These are phyloP conservation scores for Calycina marina DNA, from an alignment of 2,329 filamentous ascomycete genomes.

Conservation along the genomic window DNA sequence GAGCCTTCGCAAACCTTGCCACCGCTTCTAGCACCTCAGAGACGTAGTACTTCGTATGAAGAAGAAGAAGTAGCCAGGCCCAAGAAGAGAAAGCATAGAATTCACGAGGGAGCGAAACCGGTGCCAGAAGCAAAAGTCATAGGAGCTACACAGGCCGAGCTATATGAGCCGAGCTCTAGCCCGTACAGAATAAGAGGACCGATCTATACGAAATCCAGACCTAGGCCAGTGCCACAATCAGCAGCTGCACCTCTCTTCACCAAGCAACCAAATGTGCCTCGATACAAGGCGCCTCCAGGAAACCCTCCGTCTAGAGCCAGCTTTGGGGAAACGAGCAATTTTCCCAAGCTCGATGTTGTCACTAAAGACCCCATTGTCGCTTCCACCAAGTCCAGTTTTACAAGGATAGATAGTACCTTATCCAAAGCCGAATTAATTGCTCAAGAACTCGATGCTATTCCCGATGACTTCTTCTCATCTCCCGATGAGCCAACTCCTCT, in stretches of 20 bases:
- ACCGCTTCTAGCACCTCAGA: conserved; percentile 14
- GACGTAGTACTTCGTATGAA: conserved; percentile 2
- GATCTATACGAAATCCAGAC: conserved; percentile 34
- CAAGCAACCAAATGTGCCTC: neutral
- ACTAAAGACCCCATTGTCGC: conserved; percentile 34
- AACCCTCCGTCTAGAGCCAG: conserved; percentile 1
- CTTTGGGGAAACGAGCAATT: conserved; percentile 1
- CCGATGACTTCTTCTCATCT: conserved; percentile 28
- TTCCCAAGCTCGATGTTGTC: conserved; percentile 22
- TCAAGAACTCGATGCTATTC: conserved; percentile 35
- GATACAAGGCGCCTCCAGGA: conserved; percentile 1
- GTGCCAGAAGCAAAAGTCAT: conserved; percentile 16
- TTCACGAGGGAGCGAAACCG: conserved; percentile 15
- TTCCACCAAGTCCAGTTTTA: too few relatives aligned
- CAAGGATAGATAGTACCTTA: conserved; percentile 5
- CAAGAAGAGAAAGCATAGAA: conserved; percentile 20
- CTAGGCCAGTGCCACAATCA: conserved; percentile 19
- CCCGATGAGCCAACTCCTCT: conserved; percentile 10
- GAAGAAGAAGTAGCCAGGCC: conserved; percentile 10
- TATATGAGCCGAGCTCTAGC: conserved; percentile 25
- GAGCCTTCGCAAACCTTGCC: conserved; percentile 24
- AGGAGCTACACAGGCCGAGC: conserved; percentile 21
- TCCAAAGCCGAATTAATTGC: conserved; percentile 22
- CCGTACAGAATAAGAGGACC: conserved; percentile 35
- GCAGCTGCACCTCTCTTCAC: conserved; percentile 2